Conservation (phyloP, 306 rosid species). For the Fragaria ananassa region DNA sequence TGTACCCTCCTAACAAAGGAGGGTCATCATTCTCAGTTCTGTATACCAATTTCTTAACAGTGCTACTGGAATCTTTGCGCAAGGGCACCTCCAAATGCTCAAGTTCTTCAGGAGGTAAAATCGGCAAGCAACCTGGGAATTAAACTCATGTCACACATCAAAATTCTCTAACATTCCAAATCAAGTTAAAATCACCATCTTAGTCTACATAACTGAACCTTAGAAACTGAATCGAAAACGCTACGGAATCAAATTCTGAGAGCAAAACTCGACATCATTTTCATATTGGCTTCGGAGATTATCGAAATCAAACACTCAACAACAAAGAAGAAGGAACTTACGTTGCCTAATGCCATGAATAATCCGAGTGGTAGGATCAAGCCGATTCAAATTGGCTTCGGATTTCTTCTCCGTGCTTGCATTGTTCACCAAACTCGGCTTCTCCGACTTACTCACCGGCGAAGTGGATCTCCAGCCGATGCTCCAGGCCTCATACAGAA, state of each 20-base stretch:
- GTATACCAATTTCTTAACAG: slow-evolving; percentile 49
- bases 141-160: slow-evolving; percentile 21
- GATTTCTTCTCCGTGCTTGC: slow-evolving; percentile 32
- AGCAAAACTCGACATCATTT: neutral
- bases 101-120: slow-evolving; percentile 74
- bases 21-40: slow-evolving; percentile 39
- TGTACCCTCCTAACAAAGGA: slow-evolving; percentile 34
- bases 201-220: too few species aligned
- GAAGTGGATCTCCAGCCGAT: slow-evolving; percentile 39
- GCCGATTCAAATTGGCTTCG: slow-evolving; percentile 66
- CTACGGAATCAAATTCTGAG: too few species aligned
- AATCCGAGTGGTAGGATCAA: slow-evolving; percentile 66
- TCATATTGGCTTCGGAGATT: neutral
- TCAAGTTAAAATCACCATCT: too few species aligned
- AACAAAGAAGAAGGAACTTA: slow-evolving; percentile 32
- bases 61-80: slow-evolving; percentile 35
- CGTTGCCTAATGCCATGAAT: slow-evolving; percentile 76
- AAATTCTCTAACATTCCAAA: neutral
- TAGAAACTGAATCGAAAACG: too few species aligned
- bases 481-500: slow-evolving; percentile 55
- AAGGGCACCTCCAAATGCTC: slow-evolving; percentile 65
- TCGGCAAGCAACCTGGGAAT: slow-evolving; percentile 73
- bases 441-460: slow-evolving; percentile 5
- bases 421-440: slow-evolving; percentile 1
- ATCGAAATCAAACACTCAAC: neutral